Conservation (phyloP, 106 monocot genomes). For the Agapanthus africanus region DNA sequence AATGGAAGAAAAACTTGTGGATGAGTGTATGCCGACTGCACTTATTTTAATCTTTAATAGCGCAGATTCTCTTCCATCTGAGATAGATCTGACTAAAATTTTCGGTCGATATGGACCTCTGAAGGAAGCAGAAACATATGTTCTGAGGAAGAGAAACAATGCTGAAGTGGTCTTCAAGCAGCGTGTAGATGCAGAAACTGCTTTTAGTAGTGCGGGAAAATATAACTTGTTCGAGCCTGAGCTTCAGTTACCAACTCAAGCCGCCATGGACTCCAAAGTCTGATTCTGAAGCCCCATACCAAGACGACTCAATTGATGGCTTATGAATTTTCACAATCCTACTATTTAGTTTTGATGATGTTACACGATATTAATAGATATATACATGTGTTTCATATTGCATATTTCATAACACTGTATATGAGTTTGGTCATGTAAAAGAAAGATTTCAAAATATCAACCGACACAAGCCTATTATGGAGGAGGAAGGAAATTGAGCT, state of each 20-base stretch:
- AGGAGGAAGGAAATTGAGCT: not conserved
- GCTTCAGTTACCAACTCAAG: slow-evolving; percentile 50
- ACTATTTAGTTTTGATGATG: no score
- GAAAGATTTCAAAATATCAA: no score
- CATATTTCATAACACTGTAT: no score
- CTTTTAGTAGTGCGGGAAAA: slow-evolving; percentile 65
- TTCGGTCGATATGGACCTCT: slow-evolving; percentile 73
- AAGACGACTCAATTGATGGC: no score
- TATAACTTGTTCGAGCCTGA: slow-evolving; percentile 45
- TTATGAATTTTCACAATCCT: no score
- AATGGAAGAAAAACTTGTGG: slow-evolving; percentile 31
- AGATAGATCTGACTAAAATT: slow-evolving; percentile 49
- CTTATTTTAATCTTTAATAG: slow-evolving; percentile 41
- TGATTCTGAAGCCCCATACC: no score
- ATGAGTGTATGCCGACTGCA: slow-evolving; percentile 36
- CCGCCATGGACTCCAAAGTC: slow-evolving; percentile 15
- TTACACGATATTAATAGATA: no score
- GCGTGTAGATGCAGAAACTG: slow-evolving; percentile 60
- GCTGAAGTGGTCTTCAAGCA: slow-evolving; percentile 55
- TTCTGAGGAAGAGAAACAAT: slow-evolving; percentile 20
- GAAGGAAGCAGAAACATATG: slow-evolving; percentile 44
- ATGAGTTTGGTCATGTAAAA: no score
- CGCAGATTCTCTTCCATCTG: slow-evolving; percentile 40
- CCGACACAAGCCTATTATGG: no score
- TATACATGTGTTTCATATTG: no score